These are phyloP conservation scores for Bacidia rubella DNA, from an alignment of 495 filamentous ascomycete species.

Conservation along the genomic window DNA sequence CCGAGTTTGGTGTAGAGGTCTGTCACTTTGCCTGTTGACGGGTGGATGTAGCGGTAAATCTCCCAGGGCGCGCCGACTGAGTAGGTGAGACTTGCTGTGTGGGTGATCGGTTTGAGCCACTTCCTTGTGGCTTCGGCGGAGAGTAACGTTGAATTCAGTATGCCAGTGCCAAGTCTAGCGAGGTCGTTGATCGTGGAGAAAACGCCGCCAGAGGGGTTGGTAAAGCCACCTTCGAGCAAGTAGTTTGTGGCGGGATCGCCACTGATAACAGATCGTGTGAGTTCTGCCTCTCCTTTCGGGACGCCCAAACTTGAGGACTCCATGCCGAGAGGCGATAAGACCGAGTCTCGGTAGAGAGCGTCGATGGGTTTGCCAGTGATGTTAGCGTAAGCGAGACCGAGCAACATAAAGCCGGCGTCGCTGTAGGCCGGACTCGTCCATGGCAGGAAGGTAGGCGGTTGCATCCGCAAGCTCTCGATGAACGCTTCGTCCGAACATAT, in stretches of 20 bases:
- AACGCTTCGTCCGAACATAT: conserved; percentile 12
- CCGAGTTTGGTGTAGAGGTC: conserved; percentile 34
- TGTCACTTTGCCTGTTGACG: conserved; percentile 18
- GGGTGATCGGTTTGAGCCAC: conserved; percentile 43
- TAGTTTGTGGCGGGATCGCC: not conserved
- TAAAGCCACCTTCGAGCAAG: conserved; percentile 10
- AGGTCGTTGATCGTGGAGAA: conserved; percentile 42
- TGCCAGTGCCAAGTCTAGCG: conserved; percentile 37
- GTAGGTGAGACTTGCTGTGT: conserved; percentile 33
- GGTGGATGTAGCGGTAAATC: conserved; percentile 25
- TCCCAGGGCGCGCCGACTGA: conserved; percentile 47
- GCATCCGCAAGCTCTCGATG: conserved; percentile 15
- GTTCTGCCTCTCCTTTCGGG: conserved; percentile 13
- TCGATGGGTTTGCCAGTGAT: conserved; percentile 18
- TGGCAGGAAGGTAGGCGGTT: conserved; percentile 19
- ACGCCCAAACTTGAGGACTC: conserved; percentile 15
- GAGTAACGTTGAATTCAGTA: conserved; percentile 38
- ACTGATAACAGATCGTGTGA: conserved; percentile 16
- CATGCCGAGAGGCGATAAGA: conserved; percentile 23
- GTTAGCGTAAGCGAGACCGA: conserved; percentile 21
- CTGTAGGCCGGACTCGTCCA: conserved; percentile 24
- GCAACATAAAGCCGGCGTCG: conserved; percentile 23
- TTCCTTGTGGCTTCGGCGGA: conserved; percentile 30
- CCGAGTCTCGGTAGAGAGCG: conserved; percentile 17
- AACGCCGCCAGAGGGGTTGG: conserved; percentile 34